These are phyloP conservation scores for Acaromyces ingoldii DNA, from an alignment of 1,284 basidiomycete species.

Conservation along the genomic window DNA sequence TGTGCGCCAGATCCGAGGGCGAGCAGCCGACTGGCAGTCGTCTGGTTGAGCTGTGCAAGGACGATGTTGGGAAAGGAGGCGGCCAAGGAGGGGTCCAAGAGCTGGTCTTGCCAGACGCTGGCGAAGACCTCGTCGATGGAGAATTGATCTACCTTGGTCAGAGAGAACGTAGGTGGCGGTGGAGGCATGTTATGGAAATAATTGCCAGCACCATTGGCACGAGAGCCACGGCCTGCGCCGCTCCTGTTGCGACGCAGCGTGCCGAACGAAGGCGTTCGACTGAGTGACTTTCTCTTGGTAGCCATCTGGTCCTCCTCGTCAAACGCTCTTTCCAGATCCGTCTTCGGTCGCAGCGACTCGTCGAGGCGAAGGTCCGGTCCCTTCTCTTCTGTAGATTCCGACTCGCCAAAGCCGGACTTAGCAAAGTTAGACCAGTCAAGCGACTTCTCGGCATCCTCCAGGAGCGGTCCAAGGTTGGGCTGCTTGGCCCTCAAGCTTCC, in stretches of 20 bases:
- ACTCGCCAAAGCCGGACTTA: too few relatives aligned
- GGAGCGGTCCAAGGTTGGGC: too few relatives aligned
- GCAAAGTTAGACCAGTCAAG: background rate
- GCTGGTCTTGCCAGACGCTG: conserved; percentile 11
- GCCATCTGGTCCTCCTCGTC: conserved; percentile 1
- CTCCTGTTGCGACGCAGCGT: conserved; percentile 2
- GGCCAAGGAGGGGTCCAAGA: conserved; percentile 2
- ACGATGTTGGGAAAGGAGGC: conserved; percentile 4
- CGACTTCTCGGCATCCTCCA: too few relatives aligned
- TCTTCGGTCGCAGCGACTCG: background rate
- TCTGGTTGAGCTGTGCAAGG: conserved; percentile 5
- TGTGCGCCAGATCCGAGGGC: background rate
- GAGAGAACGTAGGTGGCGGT: background rate
- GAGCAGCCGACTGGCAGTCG: background rate
- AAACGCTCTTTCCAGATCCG: background rate
- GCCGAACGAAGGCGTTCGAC: too few relatives aligned
- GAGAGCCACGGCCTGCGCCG: too few relatives aligned
- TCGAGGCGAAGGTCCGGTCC: background rate
- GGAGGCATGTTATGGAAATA: too few relatives aligned
- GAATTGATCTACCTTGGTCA: conserved; percentile 3
- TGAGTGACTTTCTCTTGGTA: too few relatives aligned
- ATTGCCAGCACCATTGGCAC: background rate
- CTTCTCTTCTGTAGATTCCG: too few relatives aligned
- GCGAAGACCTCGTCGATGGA: conserved; percentile 7
- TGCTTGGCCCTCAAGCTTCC: too few relatives aligned